Evolutionary conservation across 2,329 filamentous ascomycete genomes (phyloP).

Genomic region (Colletotrichum abscissum): DNA sequence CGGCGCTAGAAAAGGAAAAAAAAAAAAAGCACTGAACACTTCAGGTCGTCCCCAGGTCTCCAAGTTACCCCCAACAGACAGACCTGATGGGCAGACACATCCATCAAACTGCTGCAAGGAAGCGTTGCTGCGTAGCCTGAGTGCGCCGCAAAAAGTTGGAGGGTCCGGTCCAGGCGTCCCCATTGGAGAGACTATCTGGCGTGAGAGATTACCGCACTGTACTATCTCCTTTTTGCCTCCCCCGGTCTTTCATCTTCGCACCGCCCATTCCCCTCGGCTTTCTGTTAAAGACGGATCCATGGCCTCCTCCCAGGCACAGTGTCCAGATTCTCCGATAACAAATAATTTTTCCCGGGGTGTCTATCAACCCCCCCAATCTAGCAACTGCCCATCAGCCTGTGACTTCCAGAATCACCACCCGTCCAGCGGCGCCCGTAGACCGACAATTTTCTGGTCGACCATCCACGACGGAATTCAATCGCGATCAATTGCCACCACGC

Average conservation of each 20-base stretch:
- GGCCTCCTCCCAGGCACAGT: conserved; percentile 18
- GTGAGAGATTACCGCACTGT: conserved; percentile 31
- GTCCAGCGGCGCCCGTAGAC: conserved; percentile 33
- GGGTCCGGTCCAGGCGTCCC: conserved; percentile 27
- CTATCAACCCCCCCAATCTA: conserved; percentile 35
- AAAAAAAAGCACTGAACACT: neutral
- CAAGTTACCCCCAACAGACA: neutral
- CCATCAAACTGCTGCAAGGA: conserved; percentile 17
- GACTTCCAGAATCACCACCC: conserved; percentile 33
- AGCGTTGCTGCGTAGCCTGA: conserved; percentile 4
- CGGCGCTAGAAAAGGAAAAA: neutral
- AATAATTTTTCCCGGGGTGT: conserved; percentile 33
- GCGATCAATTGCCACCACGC: conserved; percentile 37
- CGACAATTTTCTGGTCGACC: conserved; percentile 36
- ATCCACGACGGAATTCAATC: conserved; percentile 37
- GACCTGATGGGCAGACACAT: neutral
- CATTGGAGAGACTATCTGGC: conserved; percentile 34
- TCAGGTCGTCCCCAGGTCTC: neutral
- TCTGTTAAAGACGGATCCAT: conserved; percentile 16
- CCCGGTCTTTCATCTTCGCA: neutral
- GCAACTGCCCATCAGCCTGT: conserved; percentile 30
- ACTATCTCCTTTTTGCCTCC: conserved; percentile 20
- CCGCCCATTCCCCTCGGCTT: neutral
- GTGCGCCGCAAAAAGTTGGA: conserved; percentile 22
- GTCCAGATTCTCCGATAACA: conserved; percentile 32